Evolutionary conservation across 2,329 filamentous ascomycete species (phyloP).

Genomic region (Metarhizium album): DNA sequence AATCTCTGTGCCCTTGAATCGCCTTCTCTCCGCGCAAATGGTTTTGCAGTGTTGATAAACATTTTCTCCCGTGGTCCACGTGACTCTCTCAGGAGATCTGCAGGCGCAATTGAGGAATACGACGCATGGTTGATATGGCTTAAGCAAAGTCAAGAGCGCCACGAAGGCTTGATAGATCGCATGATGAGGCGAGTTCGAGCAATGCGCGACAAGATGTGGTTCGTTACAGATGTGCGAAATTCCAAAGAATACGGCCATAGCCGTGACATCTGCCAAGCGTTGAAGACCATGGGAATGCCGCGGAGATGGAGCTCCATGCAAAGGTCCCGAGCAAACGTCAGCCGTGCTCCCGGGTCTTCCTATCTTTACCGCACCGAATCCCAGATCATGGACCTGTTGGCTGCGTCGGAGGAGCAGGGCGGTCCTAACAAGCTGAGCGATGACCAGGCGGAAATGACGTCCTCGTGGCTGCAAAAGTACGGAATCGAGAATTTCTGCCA

Average conservation of each 20-base stretch:
- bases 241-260: constrained; percentile 83
- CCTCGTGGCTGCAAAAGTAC: constrained; percentile 70
- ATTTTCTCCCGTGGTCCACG: constrained; percentile 63
- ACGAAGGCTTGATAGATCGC: constrained; percentile 61
- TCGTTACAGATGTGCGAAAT: constrained; percentile 84
- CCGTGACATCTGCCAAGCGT: constrained; percentile 70
- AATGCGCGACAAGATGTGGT: constrained; percentile 97
- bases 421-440: constrained; percentile 95
- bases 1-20: constrained; percentile 56
- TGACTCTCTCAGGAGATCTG: constrained; percentile 58
- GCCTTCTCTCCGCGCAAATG: constrained; percentile 51
- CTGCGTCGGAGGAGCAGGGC: constrained; percentile 71
- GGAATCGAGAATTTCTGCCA: constrained; percentile 88
- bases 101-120: constrained; percentile 65
- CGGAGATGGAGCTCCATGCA: constrained; percentile 44
- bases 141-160: constrained; percentile 69
- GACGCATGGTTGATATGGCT: constrained; percentile 76
- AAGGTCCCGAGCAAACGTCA: constrained; percentile 35
- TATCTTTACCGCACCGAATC: constrained; percentile 73
- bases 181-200: constrained; percentile 65
- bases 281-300: constrained; percentile 79
- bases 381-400: constrained; percentile 78
- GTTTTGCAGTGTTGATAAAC: constrained; percentile 61
- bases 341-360: constrained; percentile 38
- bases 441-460: constrained; percentile 79